Base-by-base conservation (phyloP, 148 eudicot genomes). In the Camellia granthamiana region DNA sequence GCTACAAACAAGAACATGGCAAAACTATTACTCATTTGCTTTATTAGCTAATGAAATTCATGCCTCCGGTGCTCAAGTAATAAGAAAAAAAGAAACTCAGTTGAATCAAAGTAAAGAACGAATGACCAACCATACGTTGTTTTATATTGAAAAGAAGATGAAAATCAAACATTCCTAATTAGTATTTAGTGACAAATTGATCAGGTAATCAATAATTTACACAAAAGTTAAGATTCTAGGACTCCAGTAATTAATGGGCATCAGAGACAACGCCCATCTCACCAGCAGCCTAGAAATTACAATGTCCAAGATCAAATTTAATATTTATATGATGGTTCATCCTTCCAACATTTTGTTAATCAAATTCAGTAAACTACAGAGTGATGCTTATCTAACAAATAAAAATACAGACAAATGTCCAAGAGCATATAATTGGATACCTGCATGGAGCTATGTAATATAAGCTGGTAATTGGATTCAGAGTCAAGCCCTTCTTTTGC, bases 361-460 rank as follows among this genome's bases (percentile, higher is more conserved):
- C 3, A 44, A 8, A 2, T 77, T 49, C 59, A 38, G 11, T 51
- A n/a, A 72, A 19, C 43, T 51, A 47, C 38, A 72, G 4, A 21
- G 6, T 52, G 16, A 47, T 9, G 13, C 14, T 62, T 77, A 73
- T 54, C 18, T 77, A 52, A 5, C 38, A 11, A 13, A 7, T 56
- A 58, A 69, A 18, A 69, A 16, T 56, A 12, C 19, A 16, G 7
- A 12, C 16, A 59, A 42, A 12, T 5, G 41, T 30, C 47, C 6
- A 7, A 41, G 23, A 72, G 46, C 42, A 74, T 52, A 56, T 38
- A 18, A 42, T 18, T 11, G 11, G 15, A 30, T 30, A 91, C 97
- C 97, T 93, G 95, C 95, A 93, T 54, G 97, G 97, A 82, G 95
- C 97, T 72, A 93, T 93, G 91, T 93, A 93, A 84, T 93, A 93